Evolutionary conservation across 2,329 filamentous ascomycete species (phyloP), one percentile per base, ranked within the genome.

Genomic region (Phaeomoniella chlamydospora): DNA sequence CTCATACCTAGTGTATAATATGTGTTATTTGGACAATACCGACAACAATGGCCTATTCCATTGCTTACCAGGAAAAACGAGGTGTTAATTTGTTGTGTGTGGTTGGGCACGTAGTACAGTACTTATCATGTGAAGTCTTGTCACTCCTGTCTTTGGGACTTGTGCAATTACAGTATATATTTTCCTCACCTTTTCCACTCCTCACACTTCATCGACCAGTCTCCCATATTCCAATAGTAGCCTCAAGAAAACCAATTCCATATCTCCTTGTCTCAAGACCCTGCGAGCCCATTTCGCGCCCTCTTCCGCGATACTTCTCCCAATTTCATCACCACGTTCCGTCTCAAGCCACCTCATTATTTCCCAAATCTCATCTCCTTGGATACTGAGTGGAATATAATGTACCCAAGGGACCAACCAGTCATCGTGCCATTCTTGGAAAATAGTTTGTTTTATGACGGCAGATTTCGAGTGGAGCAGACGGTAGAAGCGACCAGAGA

Each of bases 341-440:
- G 54, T 49, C 3, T 82, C 49, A 47, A 87, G 85, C 49, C 83
- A 87, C 39, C 80, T 73, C 65, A 85, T 67, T 37, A 84, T 75
- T 31, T 72, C 75, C 41, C 76, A 86, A 47, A 80, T 68, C 45
- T 87, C 83, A 22, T 70, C 60, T 47, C 77, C 86, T 1, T 75
- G 70, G 48, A 72, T 80, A 50, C 86, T 79, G 69, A 88, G 76
- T 12, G 83, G 83, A 2, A 86, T 76, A 47, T 83, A 88, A 55
- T 90, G 83, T 48, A 74, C 74, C 82, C 83, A 90, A 0, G 80
- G 68, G 2, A 84, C 62, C 2, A 88, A 62, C 2, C 82, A 67
- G 31, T 68, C 70, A 51, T 87, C 81, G 49, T 87, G 82, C 83
- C 82, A 90, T 53, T 90, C 83, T 14, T 72, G 68, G 58, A 77